Evolutionary conservation across 2,329 filamentous ascomycete species (phyloP), one percentile per base, ranked within the genome.

Genomic region (Fusarium xyrophilum): DNA sequence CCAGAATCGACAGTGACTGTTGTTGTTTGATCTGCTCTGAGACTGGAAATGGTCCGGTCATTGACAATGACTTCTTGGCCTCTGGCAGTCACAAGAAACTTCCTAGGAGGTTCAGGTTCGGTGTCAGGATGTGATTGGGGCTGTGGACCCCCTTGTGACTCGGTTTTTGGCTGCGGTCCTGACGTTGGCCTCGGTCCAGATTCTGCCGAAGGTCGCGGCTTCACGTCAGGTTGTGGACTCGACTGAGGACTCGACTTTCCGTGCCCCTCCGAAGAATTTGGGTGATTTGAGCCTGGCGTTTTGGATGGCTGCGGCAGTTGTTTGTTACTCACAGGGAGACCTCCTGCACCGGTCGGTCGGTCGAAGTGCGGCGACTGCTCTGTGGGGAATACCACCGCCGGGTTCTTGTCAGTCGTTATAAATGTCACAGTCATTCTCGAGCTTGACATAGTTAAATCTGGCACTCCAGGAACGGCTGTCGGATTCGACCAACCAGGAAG

Each of bases 351-450:
- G 6, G 60, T 56, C 11, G 71, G 65, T 33, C 69, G 63, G 27
- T 78, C 79, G 65, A 83, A 85, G 64, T 75, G 68, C 1, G 83
- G 82, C 8, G 78, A 75, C 7, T 73, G 62, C 19, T 80, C 74
- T 5, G 79, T 77, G 2, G 81, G 72, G 62, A 79, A 77, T 5
- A 85, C 79, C 19, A 86, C 82, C 12, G 82, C 80, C 1, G 85
- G 85, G 57, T 86, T 86, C 72, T 86, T 86, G 71, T 86, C 84
- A 6, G 84, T 86, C 4, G 84, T 86, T 52, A 83, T 72, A 47
- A 85, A 82, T 6, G 81, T 83, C 47, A 84, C 68, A 9, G 80
- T 81, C 28, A 70, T 25, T 50, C 69, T 61, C 48, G 55, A 56
- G 36, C 48, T 55, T 28, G 60, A 68, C 47, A 54, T 56, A 14